Base-by-base conservation (phyloP, 2,329 filamentous ascomycete species). In the Rugonectria rugulosa region DNA sequence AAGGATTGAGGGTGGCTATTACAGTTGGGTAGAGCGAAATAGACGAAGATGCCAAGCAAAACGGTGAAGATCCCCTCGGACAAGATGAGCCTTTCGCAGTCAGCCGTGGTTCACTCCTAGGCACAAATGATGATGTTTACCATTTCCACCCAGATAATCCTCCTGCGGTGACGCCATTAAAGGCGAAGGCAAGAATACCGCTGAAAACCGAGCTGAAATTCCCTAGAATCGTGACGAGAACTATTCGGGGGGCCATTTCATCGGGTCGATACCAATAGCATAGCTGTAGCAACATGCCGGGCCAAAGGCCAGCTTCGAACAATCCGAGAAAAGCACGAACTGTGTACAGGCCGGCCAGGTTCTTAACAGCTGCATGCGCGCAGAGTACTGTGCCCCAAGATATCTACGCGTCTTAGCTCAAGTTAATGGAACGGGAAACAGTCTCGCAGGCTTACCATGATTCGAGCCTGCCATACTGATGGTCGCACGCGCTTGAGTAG, bases 21-120 rank as follows among this genome's bases (percentile, higher is more conserved):
- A 45, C 50, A 53, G 9, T 53, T 40, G 1, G 50, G 50, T 21
- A 53, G 37, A 19, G 29, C 27, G 19, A 46, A 10, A 15, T 44
- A 46, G 15, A 46, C 42, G 15, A 46, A 24, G 14, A 34, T 44
- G 12, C 50, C 37, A 4, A 53, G 37, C 5, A 24, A n/a, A 21
- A 53, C n/a, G 6, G 50, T 52, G 7, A 32, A 29, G n/a, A 40
- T 23, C 3, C 49, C 49, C 19, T 52, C 41, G 24, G 41, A 81
- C 26, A 88, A 85, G 71, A 88, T 88, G 0, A 88, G 75, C 85
- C 83, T 49, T 14, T 19, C 3, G 7, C 11, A 31, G 36, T 49
- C 23, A 34, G 46, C 15, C 20, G 8, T 15, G 14, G 2, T n/a
- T n/a, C n/a, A n/a, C n/a, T n/a, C n/a, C n/a, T n/a, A n/a, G n/a